Base-by-base conservation (phyloP, 345 rosid species). In the Lumnitzera racemosa region DNA sequence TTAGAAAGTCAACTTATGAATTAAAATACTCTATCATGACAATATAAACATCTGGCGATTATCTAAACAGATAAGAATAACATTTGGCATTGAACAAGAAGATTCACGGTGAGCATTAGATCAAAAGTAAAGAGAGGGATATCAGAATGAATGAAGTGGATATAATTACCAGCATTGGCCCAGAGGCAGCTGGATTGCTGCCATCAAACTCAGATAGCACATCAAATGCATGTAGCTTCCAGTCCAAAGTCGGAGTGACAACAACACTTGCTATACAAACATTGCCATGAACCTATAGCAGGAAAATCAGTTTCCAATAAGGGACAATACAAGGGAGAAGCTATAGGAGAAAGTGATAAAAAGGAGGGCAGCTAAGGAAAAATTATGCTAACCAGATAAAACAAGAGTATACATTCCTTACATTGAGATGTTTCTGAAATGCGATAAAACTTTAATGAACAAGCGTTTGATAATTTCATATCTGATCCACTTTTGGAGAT, bases 171-270 rank as follows among this genome's bases (percentile, higher is more conserved):
- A 94, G 95, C 99, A 94, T 94, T 9, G 99, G 87, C 67, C 99
- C 95, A 61, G 74, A 69, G 47, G 96, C 86, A 73, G 85, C 64
- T 85, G 69, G 82, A 75, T 75, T 90, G 65, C 62, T 81, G 60
- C 97, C 97, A 70, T 90, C 97, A 86, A 88, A 86, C 81, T 94
- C 96, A 11, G 97, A 90, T 47, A 90, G 81, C 72, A 90, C 96
- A 54, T 94, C 96, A 78, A 94, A 86, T 56, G 99, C 97, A 81
- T 94, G 97, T 74, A 94, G 83, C 85, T 94, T 94, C 99, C 99
- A 94, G 70, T 94, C 99, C 82, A 94, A 70, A 70, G 95, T 90
- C 72, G 79, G 96, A 24, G 97, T 90, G 56, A 90, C 99, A 68
- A 94, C 99, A 62, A 86, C 90, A 75, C 95, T 94, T 63, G 87